A percentile compares a stretch with the other conserved stretches of the same genome.
phyloP scores from a whole-genome alignment of 2,329 filamentous ascomycete species.

The Phymatotrichopsis omnivora region DNA sequence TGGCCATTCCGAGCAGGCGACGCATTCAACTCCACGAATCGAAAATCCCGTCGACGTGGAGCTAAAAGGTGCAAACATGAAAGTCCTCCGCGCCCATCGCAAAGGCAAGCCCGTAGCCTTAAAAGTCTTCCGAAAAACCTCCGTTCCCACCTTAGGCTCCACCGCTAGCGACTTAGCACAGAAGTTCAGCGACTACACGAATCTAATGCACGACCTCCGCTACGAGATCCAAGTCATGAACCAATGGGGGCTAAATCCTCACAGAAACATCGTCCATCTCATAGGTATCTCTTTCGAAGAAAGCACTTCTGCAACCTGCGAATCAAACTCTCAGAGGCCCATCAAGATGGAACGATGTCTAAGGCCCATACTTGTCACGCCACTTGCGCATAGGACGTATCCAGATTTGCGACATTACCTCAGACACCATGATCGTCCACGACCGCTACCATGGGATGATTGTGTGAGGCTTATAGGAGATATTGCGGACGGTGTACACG shows the following conservation, averaged over 20 bases:
- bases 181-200: constrained; percentile 2
- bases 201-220: constrained; percentile 3
- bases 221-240: constrained; percentile 12
- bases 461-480: constrained; percentile 3
- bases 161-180: background rate
- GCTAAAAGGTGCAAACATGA: constrained; percentile 7
- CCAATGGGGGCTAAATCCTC: background rate
- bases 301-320: background rate
- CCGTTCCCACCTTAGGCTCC: background rate
- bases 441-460: background rate
- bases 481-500: constrained; percentile 7
- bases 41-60: background rate
- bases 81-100: background rate
- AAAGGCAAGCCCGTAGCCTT: constrained; percentile 1
- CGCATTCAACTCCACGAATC: background rate
- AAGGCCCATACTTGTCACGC: constrained; percentile 4
- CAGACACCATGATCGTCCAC: background rate
- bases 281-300: constrained; percentile 6
- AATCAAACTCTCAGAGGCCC: background rate
- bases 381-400: constrained; percentile 5
- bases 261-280: constrained; percentile 3
- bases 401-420: constrained; percentile 5
- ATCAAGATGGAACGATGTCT: constrained; percentile 1
- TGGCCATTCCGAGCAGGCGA: no score
- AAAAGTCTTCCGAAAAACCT: constrained; percentile 3